Conservation (phyloP, 2,329 filamentous ascomycete genomes). For the Aureobasidium lini region DNA sequence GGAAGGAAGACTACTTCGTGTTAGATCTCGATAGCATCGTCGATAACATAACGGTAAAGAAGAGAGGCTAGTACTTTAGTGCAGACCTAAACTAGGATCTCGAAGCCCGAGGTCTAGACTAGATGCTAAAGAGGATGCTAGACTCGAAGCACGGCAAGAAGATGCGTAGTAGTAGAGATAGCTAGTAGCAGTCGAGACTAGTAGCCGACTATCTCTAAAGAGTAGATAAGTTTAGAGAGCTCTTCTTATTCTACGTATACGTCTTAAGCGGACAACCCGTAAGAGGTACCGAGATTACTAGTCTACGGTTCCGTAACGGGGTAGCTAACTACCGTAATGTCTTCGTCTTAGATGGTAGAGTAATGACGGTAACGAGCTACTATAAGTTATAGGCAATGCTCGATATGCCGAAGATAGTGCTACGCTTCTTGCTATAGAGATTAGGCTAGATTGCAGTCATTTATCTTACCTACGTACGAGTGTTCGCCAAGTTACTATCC, state of each 20-base stretch:
- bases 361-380: slow-evolving; percentile 21
- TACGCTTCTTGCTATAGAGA: slow-evolving; percentile 19
- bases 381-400: slow-evolving; percentile 22
- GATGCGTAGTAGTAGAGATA: background rate
- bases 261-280: slow-evolving; percentile 15
- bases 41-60: slow-evolving; percentile 19
- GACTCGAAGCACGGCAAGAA: background rate
- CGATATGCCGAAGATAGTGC: slow-evolving; percentile 23
- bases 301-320: slow-evolving; percentile 18
- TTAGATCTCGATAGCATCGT: slow-evolving; percentile 17
- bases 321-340: slow-evolving; percentile 20
- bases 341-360: slow-evolving; percentile 18
- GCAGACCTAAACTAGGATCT: background rate
- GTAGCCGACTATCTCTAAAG: slow-evolving; percentile 14
- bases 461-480: slow-evolving; percentile 21
- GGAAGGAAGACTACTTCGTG: background rate
- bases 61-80: slow-evolving; percentile 19
- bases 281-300: slow-evolving; percentile 19
- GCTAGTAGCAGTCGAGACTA: slow-evolving; percentile 2
- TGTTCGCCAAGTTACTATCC: background rate
- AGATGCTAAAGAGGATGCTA: slow-evolving; percentile 1
- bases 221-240: slow-evolving; percentile 16
- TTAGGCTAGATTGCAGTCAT: slow-evolving; percentile 20
- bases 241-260: slow-evolving; percentile 17
- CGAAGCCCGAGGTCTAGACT: background rate